Evolutionary conservation across 2,329 filamentous ascomycete species (phyloP).

Genomic region (Chalaropsis ovoidea): DNA sequence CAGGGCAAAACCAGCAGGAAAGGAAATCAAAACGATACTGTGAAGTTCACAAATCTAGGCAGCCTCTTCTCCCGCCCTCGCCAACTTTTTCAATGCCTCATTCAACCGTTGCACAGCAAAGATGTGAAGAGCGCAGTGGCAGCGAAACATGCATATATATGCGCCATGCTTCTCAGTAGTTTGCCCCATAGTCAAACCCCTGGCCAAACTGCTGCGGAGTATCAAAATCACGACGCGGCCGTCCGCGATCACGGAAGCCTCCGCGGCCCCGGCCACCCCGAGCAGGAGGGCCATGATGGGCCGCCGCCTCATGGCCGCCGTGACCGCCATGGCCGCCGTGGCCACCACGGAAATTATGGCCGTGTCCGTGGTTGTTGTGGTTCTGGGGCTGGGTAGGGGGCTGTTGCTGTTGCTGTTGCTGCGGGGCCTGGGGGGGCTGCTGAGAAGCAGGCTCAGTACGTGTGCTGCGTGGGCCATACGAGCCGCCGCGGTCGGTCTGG

Average conservation of each 20-base stretch:
- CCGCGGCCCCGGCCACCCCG: slow-evolving; percentile 23
- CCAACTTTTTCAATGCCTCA: not conserved
- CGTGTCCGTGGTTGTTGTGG: slow-evolving; percentile 8
- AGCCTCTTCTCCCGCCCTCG: not conserved
- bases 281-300: slow-evolving; percentile 15
- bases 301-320: slow-evolving; percentile 26
- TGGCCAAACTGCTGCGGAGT: slow-evolving; percentile 25
- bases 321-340: slow-evolving; percentile 29
- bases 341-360: slow-evolving; percentile 23
- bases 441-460: slow-evolving; percentile 32
- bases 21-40: slow-evolving; percentile 3
- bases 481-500: slow-evolving; percentile 57
- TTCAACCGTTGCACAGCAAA: not conserved
- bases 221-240: slow-evolving; percentile 24
- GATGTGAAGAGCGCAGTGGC: not conserved
- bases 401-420: slow-evolving; percentile 5
- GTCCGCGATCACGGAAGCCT: slow-evolving; percentile 23
- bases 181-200: slow-evolving; percentile 24
- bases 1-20: not conserved
- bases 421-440: not conserved
- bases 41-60: slow-evolving; percentile 5
- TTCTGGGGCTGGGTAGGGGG: slow-evolving; percentile 17
- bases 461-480: slow-evolving; percentile 55
- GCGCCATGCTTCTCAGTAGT: slow-evolving; percentile 19
- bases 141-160: not conserved